These are phyloP conservation scores for Citrus glauca DNA, from an alignment of 345 rosid species.

Conservation along the genomic window DNA sequence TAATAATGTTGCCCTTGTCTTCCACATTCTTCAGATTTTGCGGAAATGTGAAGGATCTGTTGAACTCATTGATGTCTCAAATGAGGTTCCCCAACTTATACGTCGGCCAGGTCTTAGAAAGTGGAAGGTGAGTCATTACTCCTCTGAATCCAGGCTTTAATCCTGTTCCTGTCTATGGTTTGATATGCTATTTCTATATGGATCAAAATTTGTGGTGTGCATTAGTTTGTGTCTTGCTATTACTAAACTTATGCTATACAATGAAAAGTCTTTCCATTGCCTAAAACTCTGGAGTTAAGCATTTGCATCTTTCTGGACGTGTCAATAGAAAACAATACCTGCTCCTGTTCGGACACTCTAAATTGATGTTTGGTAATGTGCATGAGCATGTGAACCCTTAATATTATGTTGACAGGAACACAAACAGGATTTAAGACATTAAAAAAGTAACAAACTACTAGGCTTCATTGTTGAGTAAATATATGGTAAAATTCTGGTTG, in stretches of 20 bases:
- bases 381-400: not conserved
- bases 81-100: conserved; percentile 76
- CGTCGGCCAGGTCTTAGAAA: conserved; percentile 76
- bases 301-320: not conserved
- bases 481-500: not conserved
- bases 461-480: not conserved
- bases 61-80: conserved; percentile 82
- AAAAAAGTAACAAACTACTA: no score
- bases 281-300: not conserved
- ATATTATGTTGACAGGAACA: not conserved
- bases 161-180: not conserved
- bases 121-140: conserved; percentile 71
- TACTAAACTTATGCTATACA: not conserved
- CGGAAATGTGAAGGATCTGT: conserved; percentile 75
- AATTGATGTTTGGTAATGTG: not conserved
- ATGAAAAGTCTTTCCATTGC: not conserved
- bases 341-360: not conserved
- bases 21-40: conserved; percentile 50
- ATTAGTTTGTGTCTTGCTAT: not conserved
- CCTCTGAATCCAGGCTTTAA: not conserved
- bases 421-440: no score
- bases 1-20: not conserved
- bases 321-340: not conserved
- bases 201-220: not conserved
- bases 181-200: not conserved